These are phyloP conservation scores for Globisporangium cederbergense DNA, from an alignment of 352 stramenopile genomes.

Conservation along the genomic window DNA sequence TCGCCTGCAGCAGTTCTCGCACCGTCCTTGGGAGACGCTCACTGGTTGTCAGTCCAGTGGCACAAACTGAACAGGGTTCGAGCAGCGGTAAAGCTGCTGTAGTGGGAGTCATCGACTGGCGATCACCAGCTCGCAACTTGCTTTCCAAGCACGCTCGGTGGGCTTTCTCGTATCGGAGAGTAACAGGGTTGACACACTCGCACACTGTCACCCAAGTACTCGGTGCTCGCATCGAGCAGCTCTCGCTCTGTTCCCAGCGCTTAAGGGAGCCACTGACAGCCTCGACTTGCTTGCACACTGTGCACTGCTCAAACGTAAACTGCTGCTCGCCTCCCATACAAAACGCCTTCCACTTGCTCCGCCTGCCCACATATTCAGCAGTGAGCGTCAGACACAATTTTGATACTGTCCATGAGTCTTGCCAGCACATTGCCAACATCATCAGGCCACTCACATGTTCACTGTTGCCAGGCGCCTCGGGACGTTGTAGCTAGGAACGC, in stretches of 20 bases:
- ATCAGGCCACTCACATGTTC: constrained; percentile 14
- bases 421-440: neutral
- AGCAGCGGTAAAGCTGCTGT: neutral
- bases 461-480: neutral
- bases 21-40: constrained; percentile 24
- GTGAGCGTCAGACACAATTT: neutral
- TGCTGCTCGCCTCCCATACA: constrained; percentile 25
- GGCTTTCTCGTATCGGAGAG: constrained; percentile 16
- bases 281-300: constrained; percentile 31
- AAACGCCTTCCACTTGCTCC: constrained; percentile 27
- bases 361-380: constrained; percentile 2
- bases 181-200: constrained; percentile 32
- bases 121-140: neutral
- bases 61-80: constrained; percentile 19
- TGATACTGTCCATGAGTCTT: neutral
- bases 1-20: constrained; percentile 26
- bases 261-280: constrained; percentile 21
- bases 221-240: constrained; percentile 24
- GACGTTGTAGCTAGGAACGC: neutral
- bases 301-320: constrained; percentile 32
- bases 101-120: too few relatives aligned
- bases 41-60: constrained; percentile 3
- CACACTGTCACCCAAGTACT: constrained; percentile 47
- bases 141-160: constrained; percentile 39
- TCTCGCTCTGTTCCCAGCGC: constrained; percentile 30